Evolutionary conservation across 2,329 filamentous ascomycete genomes (phyloP).

Genomic region (Herpotrichia juniperi): DNA sequence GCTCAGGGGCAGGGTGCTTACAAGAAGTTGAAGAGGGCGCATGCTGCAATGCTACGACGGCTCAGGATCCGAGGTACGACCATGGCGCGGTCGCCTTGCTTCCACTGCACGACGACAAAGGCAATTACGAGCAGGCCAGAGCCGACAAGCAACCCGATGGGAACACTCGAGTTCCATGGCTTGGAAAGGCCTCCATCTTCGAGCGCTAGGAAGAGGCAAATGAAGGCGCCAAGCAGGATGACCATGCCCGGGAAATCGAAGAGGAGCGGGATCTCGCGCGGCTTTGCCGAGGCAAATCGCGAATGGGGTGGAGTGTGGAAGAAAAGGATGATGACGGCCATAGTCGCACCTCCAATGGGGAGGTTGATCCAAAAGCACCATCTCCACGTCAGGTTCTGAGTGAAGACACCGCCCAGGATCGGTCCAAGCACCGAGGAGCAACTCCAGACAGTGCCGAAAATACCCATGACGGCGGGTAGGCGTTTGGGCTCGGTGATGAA

Average conservation of each 20-base stretch:
- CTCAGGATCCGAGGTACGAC: slow-evolving; percentile 22
- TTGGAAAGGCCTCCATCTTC: slow-evolving; percentile 19
- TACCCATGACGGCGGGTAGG: slow-evolving; percentile 41
- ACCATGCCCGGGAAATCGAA: slow-evolving; percentile 6
- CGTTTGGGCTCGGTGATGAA: slow-evolving; percentile 47
- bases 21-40: slow-evolving; percentile 11
- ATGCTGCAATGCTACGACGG: slow-evolving; percentile 43
- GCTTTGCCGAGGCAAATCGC: slow-evolving; percentile 23
- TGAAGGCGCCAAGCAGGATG: background rate
- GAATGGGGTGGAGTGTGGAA: slow-evolving; percentile 39
- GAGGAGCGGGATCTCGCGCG: slow-evolving; percentile 25
- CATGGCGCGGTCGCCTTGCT: slow-evolving; percentile 7
- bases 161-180: slow-evolving; percentile 30
- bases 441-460: slow-evolving; percentile 29
- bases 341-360: slow-evolving; percentile 49
- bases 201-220: slow-evolving; percentile 10
- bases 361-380: slow-evolving; percentile 53
- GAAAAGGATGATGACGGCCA: slow-evolving; percentile 44
- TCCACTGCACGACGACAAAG: slow-evolving; percentile 15
- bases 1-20: background rate
- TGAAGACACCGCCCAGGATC: slow-evolving; percentile 48
- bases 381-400: slow-evolving; percentile 45
- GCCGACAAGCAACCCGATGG: slow-evolving; percentile 53
- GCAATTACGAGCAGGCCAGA: slow-evolving; percentile 5
- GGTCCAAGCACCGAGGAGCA: slow-evolving; percentile 45